Percentiles rank a stretch among this genome's conserved stretches.
These are phyloP conservation scores for Reutealis trisperma DNA, from an alignment of 345 rosid species.

Conservation along the genomic window DNA sequence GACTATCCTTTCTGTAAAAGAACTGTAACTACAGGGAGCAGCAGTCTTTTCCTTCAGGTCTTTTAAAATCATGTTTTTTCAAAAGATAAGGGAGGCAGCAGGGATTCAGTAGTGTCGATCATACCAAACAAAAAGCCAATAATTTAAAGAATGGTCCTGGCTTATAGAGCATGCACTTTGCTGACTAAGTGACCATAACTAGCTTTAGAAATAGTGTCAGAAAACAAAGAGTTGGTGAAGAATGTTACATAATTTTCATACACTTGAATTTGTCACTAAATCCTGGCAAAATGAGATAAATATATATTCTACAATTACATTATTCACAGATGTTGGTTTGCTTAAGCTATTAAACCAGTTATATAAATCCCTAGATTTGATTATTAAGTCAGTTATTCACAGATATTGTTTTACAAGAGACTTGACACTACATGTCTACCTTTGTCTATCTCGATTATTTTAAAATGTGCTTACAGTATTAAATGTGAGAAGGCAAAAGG, in stretches of 20 bases:
- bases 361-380: too few species aligned
- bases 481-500: too few species aligned
- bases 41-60: constrained; percentile 10
- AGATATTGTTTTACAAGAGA: too few species aligned
- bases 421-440: too few species aligned
- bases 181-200: neutral
- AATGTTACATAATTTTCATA: neutral
- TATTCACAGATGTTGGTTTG: too few species aligned
- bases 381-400: too few species aligned
- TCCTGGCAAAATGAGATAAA: neutral
- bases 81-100: neutral
- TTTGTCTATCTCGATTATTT: too few species aligned
- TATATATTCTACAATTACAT: too few species aligned
- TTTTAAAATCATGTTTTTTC: neutral
- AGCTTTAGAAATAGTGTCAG: neutral
- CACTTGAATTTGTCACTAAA: neutral
- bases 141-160: neutral
- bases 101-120: neutral
- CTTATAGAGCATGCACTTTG: neutral
- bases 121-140: neutral
- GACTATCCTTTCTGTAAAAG: constrained; percentile 8
- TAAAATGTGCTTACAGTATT: too few species aligned
- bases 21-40: constrained; percentile 2
- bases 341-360: too few species aligned
- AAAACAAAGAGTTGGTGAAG: neutral